phyloP scores from a whole-genome alignment of 2,329 filamentous ascomycete genomes.

The Stagonosporopsis vannaccii region DNA sequence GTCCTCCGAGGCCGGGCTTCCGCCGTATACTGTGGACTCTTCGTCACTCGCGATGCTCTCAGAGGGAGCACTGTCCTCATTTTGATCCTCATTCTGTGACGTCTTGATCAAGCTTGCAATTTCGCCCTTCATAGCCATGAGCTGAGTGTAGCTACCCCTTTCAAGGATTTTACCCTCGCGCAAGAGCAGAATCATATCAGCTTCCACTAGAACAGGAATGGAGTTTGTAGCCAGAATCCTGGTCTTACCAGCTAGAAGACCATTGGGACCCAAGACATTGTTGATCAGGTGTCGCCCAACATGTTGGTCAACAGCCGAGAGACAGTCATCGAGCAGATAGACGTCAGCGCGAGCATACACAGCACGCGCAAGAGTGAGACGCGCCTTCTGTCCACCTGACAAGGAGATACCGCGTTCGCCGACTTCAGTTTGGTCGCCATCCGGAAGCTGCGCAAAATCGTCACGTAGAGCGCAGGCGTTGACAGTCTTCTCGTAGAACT shows the following conservation, averaged over 20 bases:
- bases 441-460: conserved; percentile 90
- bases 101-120: conserved; percentile 85
- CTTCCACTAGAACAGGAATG: conserved; percentile 86
- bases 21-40: conserved; percentile 65
- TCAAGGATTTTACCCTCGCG: conserved; percentile 85
- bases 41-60: conserved; percentile 72
- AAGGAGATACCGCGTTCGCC: conserved; percentile 96
- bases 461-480: conserved; percentile 89
- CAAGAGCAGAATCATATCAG: conserved; percentile 86
- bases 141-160: conserved; percentile 86
- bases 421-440: conserved; percentile 95
- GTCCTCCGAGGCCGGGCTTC: conserved; percentile 57
- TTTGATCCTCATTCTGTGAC: conserved; percentile 64
- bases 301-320: conserved; percentile 98
- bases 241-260: conserved; percentile 84
- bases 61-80: conserved; percentile 56
- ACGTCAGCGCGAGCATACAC: conserved; percentile 98
- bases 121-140: conserved; percentile 92
- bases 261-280: conserved; percentile 85
- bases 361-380: conserved; percentile 87
- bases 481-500: conserved; percentile 92
- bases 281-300: conserved; percentile 95
- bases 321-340: conserved; percentile 90
- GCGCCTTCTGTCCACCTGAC: conserved; percentile 94
- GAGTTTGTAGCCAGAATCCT: conserved; percentile 94